Base-by-base conservation (phyloP, 1,284 basidiomycete species). In the Sparassis latifolia region DNA sequence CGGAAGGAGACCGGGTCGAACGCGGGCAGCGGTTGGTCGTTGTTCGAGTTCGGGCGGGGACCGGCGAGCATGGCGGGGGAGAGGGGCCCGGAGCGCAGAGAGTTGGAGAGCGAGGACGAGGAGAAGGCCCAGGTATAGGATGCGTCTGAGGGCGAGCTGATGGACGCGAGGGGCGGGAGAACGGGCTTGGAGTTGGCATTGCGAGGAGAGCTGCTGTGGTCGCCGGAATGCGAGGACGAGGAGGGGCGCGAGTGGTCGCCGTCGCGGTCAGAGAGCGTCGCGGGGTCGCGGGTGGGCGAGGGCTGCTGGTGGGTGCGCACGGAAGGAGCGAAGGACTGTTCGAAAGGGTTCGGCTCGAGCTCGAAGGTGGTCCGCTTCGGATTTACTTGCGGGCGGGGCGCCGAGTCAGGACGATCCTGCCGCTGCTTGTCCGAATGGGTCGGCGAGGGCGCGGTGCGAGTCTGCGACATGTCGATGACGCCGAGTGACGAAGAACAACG, bases 31-130 rank as follows among this genome's bases (percentile, higher is more conserved):
- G 64, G 56, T 30, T 63, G 56, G 48, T 67, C 61, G 47, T 61
- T 62, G 57, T 56, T 57, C 52, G 61, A 61, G 59, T 66, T 67
- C 65, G 55, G 59, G 64, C 87, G 82, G 2, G 94, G 94, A 10
- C 90, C 94, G 33, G 90, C 85, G 52, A 97, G 85, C 90, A 97
- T 96, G 52, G 95, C 94, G 38, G 95, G 94, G 5, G 89, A 92
- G 39, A 97, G 82, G 1, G 94, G 95, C 4, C 95, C 95, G 0
- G 92, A 79, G 44, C 95, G 82, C 32, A 97, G 80, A 1, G 92
- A 94, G 66, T 85, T 86, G 41, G 76, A 69, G 52, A 86, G 71
- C 50, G 79, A 78, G 5, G 75, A 67, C 33, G 77, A 72, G 10
- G 68, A 66, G 54, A 86, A 84, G 28, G 73, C 77, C 90, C 92